Evolutionary conservation across 352 stramenopile species (phyloP).

Genomic region (Peronospora belbahrii): DNA sequence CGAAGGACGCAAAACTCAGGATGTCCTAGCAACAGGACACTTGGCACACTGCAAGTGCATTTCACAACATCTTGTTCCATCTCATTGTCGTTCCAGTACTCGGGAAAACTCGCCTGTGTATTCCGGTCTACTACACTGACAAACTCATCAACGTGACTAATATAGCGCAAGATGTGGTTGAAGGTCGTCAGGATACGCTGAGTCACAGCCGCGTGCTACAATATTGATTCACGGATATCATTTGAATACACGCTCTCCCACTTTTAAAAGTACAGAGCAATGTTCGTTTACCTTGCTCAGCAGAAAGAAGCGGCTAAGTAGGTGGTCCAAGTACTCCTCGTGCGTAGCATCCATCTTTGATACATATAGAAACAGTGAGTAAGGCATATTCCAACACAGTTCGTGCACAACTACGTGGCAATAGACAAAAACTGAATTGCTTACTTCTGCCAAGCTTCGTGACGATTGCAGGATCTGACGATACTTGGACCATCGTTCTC

Average conservation of each 20-base stretch:
- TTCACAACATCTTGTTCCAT: not conserved
- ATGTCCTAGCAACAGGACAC: conserved; percentile 12
- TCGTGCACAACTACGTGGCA: not conserved
- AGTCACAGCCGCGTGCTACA: conserved; percentile 51
- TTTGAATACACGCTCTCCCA: not conserved
- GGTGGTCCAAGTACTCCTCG: conserved; percentile 49
- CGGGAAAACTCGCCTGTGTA: conserved; percentile 28
- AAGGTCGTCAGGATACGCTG: conserved; percentile 66
- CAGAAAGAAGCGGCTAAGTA: conserved; percentile 67
- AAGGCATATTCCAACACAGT: not conserved
- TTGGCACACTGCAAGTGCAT: not conserved
- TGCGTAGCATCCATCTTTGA: conserved; percentile 52
- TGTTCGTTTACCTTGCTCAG: conserved; percentile 45
- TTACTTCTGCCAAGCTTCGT: conserved; percentile 25
- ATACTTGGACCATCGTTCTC: conserved; percentile 19
- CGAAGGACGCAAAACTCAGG: conserved; percentile 21
- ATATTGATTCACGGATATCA: not conserved
- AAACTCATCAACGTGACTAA: conserved; percentile 44
- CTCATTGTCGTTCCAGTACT: not conserved
- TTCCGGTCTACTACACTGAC: conserved; percentile 43
- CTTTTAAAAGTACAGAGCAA: not conserved
- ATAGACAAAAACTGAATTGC: not conserved
- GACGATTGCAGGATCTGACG: conserved; percentile 12
- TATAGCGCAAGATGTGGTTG: conserved; percentile 64
- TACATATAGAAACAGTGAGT: not conserved